Evolutionary conservation across 139 green algal genomes (phyloP), one percentile per base, ranked within the genome.

Genomic region (Asterochloris sp.): DNA sequence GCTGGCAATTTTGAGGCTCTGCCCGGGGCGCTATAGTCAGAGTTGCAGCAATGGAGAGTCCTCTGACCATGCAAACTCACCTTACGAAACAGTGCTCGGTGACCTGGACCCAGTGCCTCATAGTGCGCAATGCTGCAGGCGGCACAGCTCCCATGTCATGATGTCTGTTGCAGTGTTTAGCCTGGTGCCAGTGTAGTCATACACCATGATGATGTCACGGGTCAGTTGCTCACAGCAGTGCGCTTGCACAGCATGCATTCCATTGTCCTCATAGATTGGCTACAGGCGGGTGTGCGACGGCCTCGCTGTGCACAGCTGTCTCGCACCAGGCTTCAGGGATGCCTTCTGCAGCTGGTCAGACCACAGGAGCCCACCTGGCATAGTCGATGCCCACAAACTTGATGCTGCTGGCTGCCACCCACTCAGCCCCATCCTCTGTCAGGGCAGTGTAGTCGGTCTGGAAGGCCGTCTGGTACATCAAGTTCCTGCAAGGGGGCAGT

Each of bases 371-470:
- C 38, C 38, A 54, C 38, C 38, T 54, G 38, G 38, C 38, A 54
- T 81, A 81, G 63, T 81, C 77, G 27, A 81, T 81, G 77, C 77
- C 77, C 26, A 81, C 63, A 73, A 81, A 73, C 17, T 81, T 81
- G 77, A 81, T 81, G 15, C 27, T 26, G 28, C n/a, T 15, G 14
- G 54, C 12, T 11, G 69, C 63, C 8, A 81, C 63, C 77, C 77
- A 81, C 19, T 81, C 77, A 38, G 77, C 63, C 15, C 77, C 77
- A 0, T 16, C 61, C 16, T 73, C 63, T 62, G 62, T 73, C 77
- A 81, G 21, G 66, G 77, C 77, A 21, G 77, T 81, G 62, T 81
- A 81, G 63, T 81, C 69, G 19, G 77, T 63, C 26, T 74, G 14
- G 29, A 81, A 81, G 14, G 77, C 24, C 21, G 77, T 81, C 4